Evolutionary conservation across 2,329 filamentous ascomycete species (phyloP).

Genomic region (Didymella exigua): DNA sequence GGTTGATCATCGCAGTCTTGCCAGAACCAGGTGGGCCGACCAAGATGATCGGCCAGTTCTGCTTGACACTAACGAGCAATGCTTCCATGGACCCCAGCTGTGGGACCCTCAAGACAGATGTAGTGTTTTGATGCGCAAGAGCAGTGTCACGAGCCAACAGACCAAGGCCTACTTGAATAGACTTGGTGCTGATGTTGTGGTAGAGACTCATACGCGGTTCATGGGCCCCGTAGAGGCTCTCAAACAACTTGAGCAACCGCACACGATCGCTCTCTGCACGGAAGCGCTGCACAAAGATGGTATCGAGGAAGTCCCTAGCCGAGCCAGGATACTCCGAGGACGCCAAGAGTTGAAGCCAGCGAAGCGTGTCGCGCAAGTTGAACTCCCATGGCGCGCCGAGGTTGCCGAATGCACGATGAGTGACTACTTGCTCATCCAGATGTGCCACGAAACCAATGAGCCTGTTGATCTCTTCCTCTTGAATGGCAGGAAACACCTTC

Average conservation of each 20-base stretch:
- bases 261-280: conserved; percentile 71
- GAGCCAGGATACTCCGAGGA: conserved; percentile 63
- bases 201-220: conserved; percentile 58
- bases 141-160: conserved; percentile 65
- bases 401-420: conserved; percentile 59
- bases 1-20: conserved; percentile 80
- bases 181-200: conserved; percentile 68
- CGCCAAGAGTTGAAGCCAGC: conserved; percentile 79
- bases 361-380: conserved; percentile 85
- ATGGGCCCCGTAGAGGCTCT: conserved; percentile 63
- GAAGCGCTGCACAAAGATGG: conserved; percentile 88
- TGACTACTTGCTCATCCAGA: conserved; percentile 74
- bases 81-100: conserved; percentile 80
- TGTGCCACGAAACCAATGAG: conserved; percentile 80
- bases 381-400: conserved; percentile 89
- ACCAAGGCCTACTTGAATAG: conserved; percentile 82
- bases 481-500: conserved; percentile 73
- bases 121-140: conserved; percentile 32
- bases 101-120: conserved; percentile 41
- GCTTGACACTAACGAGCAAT: conserved; percentile 82
- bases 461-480: conserved; percentile 63
- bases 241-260: conserved; percentile 70
- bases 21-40: conserved; percentile 85
- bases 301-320: conserved; percentile 75
- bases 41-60: conserved; percentile 86